phyloP scores from a whole-genome alignment of 345 rosid genomes.

The Euclidium syriacum region DNA sequence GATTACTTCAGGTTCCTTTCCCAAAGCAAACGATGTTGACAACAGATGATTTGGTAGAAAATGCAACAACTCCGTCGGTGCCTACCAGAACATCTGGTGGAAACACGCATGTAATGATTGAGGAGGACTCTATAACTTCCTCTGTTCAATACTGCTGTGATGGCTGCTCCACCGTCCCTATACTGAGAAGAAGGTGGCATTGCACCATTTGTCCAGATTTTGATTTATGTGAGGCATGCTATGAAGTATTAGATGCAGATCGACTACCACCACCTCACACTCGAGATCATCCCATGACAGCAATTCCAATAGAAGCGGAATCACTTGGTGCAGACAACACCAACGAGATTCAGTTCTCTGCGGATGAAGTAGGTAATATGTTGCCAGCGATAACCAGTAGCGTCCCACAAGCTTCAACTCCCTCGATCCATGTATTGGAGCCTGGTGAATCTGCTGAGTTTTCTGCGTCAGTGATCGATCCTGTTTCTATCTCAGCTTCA shows the following conservation, averaged over 20 bases:
- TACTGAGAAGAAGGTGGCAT: slow-evolving; percentile 95
- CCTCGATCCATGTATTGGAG: slow-evolving; percentile 93
- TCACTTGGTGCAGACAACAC: slow-evolving; percentile 82
- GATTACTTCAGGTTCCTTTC: slow-evolving; percentile 98
- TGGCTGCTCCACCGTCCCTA: slow-evolving; percentile 97
- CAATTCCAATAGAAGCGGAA: slow-evolving; percentile 90
- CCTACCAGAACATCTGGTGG: slow-evolving; percentile 57
- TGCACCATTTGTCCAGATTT: slow-evolving; percentile 97
- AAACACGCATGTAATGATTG: slow-evolving; percentile 76
- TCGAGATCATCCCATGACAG: slow-evolving; percentile 94
- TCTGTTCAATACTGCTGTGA: slow-evolving; percentile 99
- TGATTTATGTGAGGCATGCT: slow-evolving; percentile 94
- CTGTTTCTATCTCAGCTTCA: slow-evolving; percentile 91
- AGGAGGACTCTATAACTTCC: slow-evolving; percentile 91
- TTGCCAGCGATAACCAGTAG: slow-evolving; percentile 41
- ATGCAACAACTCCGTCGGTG: slow-evolving; percentile 47
- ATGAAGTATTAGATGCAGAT: slow-evolving; percentile 80
- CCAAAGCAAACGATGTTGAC: slow-evolving; percentile 92
- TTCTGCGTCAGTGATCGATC: slow-evolving; percentile 61
- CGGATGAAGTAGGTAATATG: slow-evolving; percentile 57
- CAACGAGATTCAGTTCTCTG: slow-evolving; percentile 71
- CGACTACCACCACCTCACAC: slow-evolving; percentile 90
- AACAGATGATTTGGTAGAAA: slow-evolving; percentile 74
- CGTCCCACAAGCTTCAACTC: slow-evolving; percentile 53
- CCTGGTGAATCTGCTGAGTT: slow-evolving; percentile 81